These are phyloP conservation scores for Pezicula carpinea DNA, from an alignment of 2,329 filamentous ascomycete species.

Conservation along the genomic window DNA sequence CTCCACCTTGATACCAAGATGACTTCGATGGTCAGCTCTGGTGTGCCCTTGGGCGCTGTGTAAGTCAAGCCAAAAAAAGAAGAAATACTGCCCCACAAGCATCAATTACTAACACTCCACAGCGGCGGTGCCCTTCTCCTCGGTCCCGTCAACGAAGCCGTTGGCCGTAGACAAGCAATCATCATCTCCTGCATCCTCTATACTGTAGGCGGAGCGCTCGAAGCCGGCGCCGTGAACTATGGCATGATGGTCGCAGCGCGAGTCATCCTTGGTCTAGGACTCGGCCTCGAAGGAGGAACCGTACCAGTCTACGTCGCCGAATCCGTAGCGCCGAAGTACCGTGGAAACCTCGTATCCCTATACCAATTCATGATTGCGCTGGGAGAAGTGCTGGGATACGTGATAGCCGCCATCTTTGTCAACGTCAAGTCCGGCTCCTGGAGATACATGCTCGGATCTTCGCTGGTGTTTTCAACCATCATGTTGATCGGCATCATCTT, in stretches of 20 bases:
- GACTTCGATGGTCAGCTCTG: slow-evolving; percentile 63
- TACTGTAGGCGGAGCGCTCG: slow-evolving; percentile 63
- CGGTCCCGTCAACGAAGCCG: slow-evolving; percentile 61
- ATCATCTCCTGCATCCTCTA: slow-evolving; percentile 66
- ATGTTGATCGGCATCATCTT: slow-evolving; percentile 63
- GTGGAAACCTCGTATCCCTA: slow-evolving; percentile 68
- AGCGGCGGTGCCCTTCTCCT: slow-evolving; percentile 60
- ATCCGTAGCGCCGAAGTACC: slow-evolving; percentile 60
- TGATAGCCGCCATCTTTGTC: slow-evolving; percentile 68
- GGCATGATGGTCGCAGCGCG: slow-evolving; percentile 67
- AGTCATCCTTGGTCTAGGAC: slow-evolving; percentile 64
- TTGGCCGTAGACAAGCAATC: slow-evolving; percentile 64
- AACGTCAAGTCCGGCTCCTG: slow-evolving; percentile 61
- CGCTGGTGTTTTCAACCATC: slow-evolving; percentile 63
- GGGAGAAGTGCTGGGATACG: slow-evolving; percentile 69
- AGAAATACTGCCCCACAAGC: not conserved
- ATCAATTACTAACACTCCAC: not conserved
- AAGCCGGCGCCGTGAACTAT: slow-evolving; percentile 64
- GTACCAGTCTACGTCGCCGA: slow-evolving; percentile 73
- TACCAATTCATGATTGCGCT: slow-evolving; percentile 76
- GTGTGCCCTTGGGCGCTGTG: slow-evolving; percentile 68
- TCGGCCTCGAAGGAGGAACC: slow-evolving; percentile 70
- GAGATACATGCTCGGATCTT: slow-evolving; percentile 70
- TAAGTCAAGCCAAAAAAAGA: not conserved
- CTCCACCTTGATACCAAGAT: slow-evolving; percentile 50